Base-by-base conservation (phyloP, 2,329 filamentous ascomycete genomes). In the Pseudocercospora crystallina region DNA sequence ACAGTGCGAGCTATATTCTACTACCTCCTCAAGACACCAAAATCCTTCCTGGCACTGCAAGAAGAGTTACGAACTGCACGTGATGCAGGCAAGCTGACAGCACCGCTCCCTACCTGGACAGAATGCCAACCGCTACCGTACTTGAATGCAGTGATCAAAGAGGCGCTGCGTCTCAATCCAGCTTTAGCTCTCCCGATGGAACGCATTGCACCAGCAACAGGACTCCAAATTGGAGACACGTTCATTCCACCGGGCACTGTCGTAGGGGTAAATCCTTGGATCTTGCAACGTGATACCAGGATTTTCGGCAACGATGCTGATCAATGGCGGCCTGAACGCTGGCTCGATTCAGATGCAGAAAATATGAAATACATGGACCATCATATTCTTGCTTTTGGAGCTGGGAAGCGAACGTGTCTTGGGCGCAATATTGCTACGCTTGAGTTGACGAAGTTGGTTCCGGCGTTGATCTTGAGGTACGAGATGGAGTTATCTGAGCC, bases 341-440 rank as follows among this genome's bases (percentile, higher is more conserved):
- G 76, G 76, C 54, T 77, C 2, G 31, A 31, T 9, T 26, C 13
- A 9, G 48, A 48, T 13, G 26, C 77, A n/a, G 82, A 86, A 61
- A 86, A 86, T 66, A 69, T 85, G 20, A 79, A 76, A 2, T 86
- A 85, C 49, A 83, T 86, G 14, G 74, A 86, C 49, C 79, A 80
- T 37, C 81, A 86, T 51, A 83, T 86, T 44, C 75, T 82, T 13
- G 34, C 53, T 11, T 59, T 58, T 40, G 56, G 53, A 2, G 53
- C 53, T n/a, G 57, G 54, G 12, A 57, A 49, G 15, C 26, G 57
- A 12, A 55, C 54, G 14, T 57, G 57, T 43, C 17, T 59, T 3
- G 54, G 54, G 8, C 26, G 49, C 33, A 56, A 59, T 17, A 57
- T 59, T 15, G 49, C 51, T 12, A 53, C 55, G 48, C 41, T 57